phyloP scores from a whole-genome alignment of 768 basidiomycete genomes.

The Mycena polygramma region DNA sequence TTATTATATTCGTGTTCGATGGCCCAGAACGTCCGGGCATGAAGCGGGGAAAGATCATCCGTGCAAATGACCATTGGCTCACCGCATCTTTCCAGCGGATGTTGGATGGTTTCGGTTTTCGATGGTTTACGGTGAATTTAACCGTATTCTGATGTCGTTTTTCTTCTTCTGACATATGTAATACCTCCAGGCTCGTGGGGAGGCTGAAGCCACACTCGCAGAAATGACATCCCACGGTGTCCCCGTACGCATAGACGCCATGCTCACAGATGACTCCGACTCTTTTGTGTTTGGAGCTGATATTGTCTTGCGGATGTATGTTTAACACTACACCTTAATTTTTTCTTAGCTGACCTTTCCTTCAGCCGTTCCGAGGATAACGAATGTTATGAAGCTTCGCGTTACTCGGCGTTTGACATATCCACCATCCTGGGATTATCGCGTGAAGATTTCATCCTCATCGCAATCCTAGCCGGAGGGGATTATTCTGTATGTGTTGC shows the following conservation, averaged over 20 bases:
- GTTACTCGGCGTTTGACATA: conserved; percentile 43
- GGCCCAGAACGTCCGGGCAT: conserved; percentile 55
- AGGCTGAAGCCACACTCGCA: conserved; percentile 69
- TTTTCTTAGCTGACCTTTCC: conserved; percentile 4
- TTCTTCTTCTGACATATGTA: background rate
- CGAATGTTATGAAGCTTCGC: conserved; percentile 59
- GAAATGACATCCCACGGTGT: conserved; percentile 54
- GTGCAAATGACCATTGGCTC: conserved; percentile 44
- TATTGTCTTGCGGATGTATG: conserved; percentile 48
- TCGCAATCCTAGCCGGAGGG: conserved; percentile 56
- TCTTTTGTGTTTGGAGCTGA: conserved; percentile 62
- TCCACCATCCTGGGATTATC: conserved; percentile 41
- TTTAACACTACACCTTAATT: background rate
- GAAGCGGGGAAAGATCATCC: conserved; percentile 53
- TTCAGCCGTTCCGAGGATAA: conserved; percentile 59
- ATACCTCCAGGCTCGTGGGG: conserved; percentile 59
- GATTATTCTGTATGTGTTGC: conserved; percentile 50
- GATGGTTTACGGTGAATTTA: conserved; percentile 43
- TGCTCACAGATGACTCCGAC: conserved; percentile 65
- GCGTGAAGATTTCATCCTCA: conserved; percentile 51
- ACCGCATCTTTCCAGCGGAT: conserved; percentile 45
- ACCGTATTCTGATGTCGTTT: background rate
- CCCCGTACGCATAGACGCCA: conserved; percentile 54
- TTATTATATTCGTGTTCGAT: conserved; percentile 64
- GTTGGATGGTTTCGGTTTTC: conserved; percentile 59